Evolutionary conservation across 106 monocot species (phyloP).

Genomic region (Dendrobium nobile): DNA sequence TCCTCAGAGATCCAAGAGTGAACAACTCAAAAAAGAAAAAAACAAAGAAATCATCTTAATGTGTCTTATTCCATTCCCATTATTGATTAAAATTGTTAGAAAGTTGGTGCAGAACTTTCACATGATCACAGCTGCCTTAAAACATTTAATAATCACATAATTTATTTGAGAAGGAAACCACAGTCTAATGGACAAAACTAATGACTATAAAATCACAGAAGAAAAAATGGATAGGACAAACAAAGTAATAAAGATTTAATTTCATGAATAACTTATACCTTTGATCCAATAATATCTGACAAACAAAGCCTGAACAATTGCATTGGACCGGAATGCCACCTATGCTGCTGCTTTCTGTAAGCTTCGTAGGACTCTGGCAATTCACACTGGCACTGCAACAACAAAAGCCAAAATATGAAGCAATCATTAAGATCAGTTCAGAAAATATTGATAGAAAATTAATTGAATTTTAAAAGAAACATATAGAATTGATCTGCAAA

Average conservation of each 20-base stretch:
- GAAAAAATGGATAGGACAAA: neutral
- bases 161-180: neutral
- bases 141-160: neutral
- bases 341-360: slow-evolving; percentile 91
- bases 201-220: neutral
- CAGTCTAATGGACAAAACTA: neutral
- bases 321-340: slow-evolving; percentile 99
- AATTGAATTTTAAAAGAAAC: neutral
- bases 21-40: neutral
- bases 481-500: slow-evolving; percentile 9
- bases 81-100: neutral
- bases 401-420: neutral
- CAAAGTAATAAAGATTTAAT: neutral
- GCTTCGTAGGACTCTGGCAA: slow-evolving; percentile 92
- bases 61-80: neutral
- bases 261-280: slow-evolving; percentile 39
- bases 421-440: neutral
- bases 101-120: neutral
- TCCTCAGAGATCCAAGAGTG: neutral
- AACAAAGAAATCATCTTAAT: neutral
- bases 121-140: neutral
- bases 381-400: slow-evolving; percentile 83
- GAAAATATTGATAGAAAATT: neutral
- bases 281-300: slow-evolving; percentile 60
- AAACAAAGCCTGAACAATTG: slow-evolving; percentile 90